Base-by-base conservation (phyloP, 2,329 filamentous ascomycete genomes). In the Fusarium temperatum region DNA sequence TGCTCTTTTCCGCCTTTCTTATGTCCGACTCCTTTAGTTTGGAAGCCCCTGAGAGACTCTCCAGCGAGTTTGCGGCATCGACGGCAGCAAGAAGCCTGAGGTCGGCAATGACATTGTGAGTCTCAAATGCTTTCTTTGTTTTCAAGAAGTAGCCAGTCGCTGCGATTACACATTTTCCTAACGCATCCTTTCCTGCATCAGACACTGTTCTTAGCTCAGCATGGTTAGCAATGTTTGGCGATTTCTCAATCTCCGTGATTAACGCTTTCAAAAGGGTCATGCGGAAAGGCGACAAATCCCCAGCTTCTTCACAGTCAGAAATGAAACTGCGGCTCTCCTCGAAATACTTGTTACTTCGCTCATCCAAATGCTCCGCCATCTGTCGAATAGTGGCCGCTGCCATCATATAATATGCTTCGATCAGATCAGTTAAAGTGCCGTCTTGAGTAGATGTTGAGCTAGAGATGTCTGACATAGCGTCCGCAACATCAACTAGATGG, bases 291-390 rank as follows among this genome's bases (percentile, higher is more conserved):
- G 79, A 77, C 36, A 80, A 32, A 38, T 72, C 68, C 13, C 63
- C 70, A 13, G 76, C 69, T 13, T 73, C 67, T 11, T 76, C 74
- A 36, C 75, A 80, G 20, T 74, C 67, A 5, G 74, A 72, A 28
- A 80, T 63, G 50, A 83, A 81, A 5, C 65, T 60, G 14, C 66
- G 71, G 13, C 78, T 74, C 41, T 79, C 76, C 20, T 76, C 68
- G 51, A 87, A 82, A 61, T 85, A 86, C n/a, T 78, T 76, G 22
- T 79, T 62, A 53, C 85, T 85, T 70, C 85, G 81, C 22, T 85
- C 83, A 12, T 85, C 84, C 26, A 83, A 77, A 55, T 84, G 82
- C 4, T 82, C 82, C 4, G 82, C 78, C 85, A 87, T 87, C 74
- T 87, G 85, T 44, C 80, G 83, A 38, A 85, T 74, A 4, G 80